Evolutionary conservation across 805 yeast genomes (phyloP).

Genomic region (Wickerhamiella australiensis): DNA sequence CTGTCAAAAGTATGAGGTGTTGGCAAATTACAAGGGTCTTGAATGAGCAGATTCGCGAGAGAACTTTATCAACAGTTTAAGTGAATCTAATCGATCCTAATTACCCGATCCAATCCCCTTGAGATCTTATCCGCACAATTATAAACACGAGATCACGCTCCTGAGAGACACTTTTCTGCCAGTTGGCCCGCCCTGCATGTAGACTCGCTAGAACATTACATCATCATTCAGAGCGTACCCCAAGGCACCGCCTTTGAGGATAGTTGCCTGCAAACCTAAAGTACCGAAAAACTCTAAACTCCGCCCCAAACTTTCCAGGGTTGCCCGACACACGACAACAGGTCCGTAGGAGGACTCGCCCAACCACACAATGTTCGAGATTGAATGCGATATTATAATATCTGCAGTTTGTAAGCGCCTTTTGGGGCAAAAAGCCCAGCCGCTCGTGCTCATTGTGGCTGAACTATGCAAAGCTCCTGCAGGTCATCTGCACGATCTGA

Average conservation of each 20-base stretch:
- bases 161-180: no score
- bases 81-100: no score
- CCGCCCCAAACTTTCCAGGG: no score
- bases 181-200: background rate
- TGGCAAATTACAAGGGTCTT: no score
- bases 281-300: no score
- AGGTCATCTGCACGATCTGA: background rate
- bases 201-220: background rate
- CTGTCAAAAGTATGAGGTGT: no score
- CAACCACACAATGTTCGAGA: background rate
- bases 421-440: constrained; percentile 3
- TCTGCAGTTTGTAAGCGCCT: background rate
- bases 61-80: no score
- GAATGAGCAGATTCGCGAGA: no score
- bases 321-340: no score
- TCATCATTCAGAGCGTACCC: background rate
- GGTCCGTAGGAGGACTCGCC: background rate
- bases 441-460: constrained; percentile 5
- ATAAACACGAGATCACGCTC: no score
- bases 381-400: background rate
- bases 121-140: no score
- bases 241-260: background rate
- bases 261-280: background rate
- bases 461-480: constrained; percentile 8
- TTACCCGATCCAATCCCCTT: no score